phyloP scores from a whole-genome alignment of 306 rosid genomes.

The Luffa acutangula region DNA sequence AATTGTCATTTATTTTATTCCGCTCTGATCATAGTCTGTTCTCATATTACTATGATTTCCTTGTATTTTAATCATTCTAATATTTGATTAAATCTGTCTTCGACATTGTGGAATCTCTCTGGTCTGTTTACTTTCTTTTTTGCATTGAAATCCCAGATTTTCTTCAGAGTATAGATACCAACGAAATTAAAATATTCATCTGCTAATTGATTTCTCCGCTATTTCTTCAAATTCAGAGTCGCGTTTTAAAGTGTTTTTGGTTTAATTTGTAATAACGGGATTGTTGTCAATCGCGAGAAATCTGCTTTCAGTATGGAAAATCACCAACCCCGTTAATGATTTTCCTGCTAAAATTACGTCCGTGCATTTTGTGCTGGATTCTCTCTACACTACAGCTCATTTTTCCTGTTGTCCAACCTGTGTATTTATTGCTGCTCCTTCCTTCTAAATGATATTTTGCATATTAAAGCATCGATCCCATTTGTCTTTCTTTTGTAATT shows the following conservation, averaged over 20 bases:
- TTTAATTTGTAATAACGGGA: not conserved
- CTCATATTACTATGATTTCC: not conserved
- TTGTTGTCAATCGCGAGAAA: not conserved
- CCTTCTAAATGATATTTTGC: not conserved
- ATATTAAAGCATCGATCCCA: not conserved
- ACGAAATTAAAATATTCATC: not conserved
- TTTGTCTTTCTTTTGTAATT: not conserved
- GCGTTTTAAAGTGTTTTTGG: not conserved
- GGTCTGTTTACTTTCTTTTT: not conserved
- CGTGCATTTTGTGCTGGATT: not conserved
- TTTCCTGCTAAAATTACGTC: not conserved
- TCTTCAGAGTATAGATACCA: too few species aligned
- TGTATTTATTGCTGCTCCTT: not conserved
- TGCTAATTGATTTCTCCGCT: not conserved
- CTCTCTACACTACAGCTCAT: slow-evolving; percentile 2
- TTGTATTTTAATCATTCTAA: not conserved
- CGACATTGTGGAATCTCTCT: not conserved
- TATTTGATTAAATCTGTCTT: not conserved
- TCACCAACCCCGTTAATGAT: not conserved
- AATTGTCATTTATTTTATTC: not conserved
- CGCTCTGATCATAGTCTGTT: not conserved
- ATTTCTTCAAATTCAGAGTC: not conserved
- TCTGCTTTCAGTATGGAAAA: not conserved
- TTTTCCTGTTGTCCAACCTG: not conserved
- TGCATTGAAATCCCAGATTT: not conserved